A percentile compares a stretch with the other conserved stretches of the same genome.
Conservation (phyloP, 2,329 filamentous ascomycete species). For the Aspergillus sp. region DNA sequence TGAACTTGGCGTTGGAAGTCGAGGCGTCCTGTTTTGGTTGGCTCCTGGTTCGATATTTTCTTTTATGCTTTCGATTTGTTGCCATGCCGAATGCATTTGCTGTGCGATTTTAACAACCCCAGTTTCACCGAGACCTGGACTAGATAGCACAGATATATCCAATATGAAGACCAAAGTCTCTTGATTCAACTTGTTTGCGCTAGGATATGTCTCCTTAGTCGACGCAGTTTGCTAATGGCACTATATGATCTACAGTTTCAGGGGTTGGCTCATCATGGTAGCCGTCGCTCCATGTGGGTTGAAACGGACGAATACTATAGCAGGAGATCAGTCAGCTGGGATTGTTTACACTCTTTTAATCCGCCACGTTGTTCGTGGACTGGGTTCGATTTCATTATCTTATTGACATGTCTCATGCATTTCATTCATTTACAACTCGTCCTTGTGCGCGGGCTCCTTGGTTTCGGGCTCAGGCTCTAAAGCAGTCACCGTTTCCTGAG, state of each 20-base stretch:
- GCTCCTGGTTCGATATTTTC: conserved; percentile 27
- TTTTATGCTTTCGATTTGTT: conserved; percentile 26
- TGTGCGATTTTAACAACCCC: conserved; percentile 15
- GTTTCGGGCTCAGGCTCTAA: background rate
- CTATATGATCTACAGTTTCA: too few relatives aligned
- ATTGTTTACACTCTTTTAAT: background rate
- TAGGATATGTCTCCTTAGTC: background rate
- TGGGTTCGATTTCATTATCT: conserved; percentile 14
- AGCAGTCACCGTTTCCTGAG: background rate
- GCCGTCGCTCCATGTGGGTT: too few relatives aligned
- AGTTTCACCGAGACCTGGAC: conserved; percentile 14
- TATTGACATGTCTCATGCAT: conserved; percentile 17
- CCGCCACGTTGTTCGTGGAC: background rate
- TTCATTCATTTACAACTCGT: conserved; percentile 27
- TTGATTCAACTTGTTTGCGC: conserved; percentile 1
- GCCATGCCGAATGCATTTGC: conserved; percentile 35
- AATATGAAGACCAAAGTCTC: conserved; percentile 21
- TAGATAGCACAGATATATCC: conserved; percentile 25
- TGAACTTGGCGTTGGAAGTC: conserved; percentile 40
- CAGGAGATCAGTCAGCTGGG: background rate
- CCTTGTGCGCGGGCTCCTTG: conserved; percentile 22
- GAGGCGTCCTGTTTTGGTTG: conserved; percentile 40
- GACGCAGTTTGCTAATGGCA: background rate
- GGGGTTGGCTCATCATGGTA: too few relatives aligned
- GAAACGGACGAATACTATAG: too few relatives aligned